Conservation (phyloP, 768 basidiomycete species). For the Nidularia pulvinata region DNA sequence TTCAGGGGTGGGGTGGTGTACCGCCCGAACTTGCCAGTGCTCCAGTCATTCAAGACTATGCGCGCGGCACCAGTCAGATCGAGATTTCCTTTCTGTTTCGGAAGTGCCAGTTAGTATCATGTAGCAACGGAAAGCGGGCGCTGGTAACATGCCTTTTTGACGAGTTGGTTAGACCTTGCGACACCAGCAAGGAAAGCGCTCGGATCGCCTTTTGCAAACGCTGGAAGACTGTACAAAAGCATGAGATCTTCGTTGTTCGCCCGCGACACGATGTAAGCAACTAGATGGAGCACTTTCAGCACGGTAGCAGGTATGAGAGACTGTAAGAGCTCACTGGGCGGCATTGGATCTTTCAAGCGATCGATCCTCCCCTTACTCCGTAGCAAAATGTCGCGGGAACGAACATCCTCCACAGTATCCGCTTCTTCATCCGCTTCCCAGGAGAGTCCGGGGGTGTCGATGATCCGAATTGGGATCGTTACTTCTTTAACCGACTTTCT, state of each 20-base stretch:
- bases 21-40: slow-evolving; percentile 66
- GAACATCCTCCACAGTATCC: slow-evolving; percentile 28
- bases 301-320: background rate
- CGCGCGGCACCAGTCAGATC: slow-evolving; percentile 79
- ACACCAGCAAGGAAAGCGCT: slow-evolving; percentile 76
- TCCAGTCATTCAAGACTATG: slow-evolving; percentile 86
- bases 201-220: slow-evolving; percentile 67
- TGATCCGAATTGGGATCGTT: slow-evolving; percentile 34
- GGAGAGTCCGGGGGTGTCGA: slow-evolving; percentile 89
- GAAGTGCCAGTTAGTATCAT: background rate
- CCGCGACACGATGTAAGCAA: slow-evolving; percentile 65
- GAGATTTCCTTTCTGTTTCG: slow-evolving; percentile 62
- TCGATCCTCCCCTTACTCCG: slow-evolving; percentile 84
- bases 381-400: slow-evolving; percentile 74
- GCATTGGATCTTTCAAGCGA: slow-evolving; percentile 77
- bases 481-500: slow-evolving; percentile 37
- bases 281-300: slow-evolving; percentile 26
- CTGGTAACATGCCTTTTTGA: slow-evolving; percentile 67
- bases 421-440: slow-evolving; percentile 43
- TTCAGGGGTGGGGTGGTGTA: slow-evolving; percentile 58
- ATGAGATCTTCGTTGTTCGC: slow-evolving; percentile 83
- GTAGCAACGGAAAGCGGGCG: slow-evolving; percentile 1
- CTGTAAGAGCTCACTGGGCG: slow-evolving; percentile 51
- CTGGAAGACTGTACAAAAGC: slow-evolving; percentile 85
- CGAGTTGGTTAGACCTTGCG: slow-evolving; percentile 70